A percentile compares a stretch with the other conserved stretches of the same genome.
Conservation (phyloP, 2,329 filamentous ascomycete species). For the Talaromyces sp. region DNA sequence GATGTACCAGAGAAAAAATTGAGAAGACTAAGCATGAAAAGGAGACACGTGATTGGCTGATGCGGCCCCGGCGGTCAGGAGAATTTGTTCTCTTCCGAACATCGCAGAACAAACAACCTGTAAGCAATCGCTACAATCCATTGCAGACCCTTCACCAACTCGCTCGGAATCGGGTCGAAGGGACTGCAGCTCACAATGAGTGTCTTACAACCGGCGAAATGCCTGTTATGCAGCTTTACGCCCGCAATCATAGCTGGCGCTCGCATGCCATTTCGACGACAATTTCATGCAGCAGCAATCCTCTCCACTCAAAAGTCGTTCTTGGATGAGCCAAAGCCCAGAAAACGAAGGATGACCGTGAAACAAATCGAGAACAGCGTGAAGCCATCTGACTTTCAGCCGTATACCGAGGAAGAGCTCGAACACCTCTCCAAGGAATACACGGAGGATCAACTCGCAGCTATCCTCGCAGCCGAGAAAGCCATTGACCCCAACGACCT, state of each 20-base stretch:
- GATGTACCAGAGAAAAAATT: conserved; percentile 3
- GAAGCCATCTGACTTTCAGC: conserved; percentile 42
- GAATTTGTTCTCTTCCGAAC: conserved; percentile 28
- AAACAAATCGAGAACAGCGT: conserved; percentile 29
- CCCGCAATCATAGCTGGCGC: conserved; percentile 39
- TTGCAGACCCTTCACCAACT: conserved; percentile 11
- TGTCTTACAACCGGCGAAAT: conserved; percentile 50
- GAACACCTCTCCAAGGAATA: conserved; percentile 65
- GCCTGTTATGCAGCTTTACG: conserved; percentile 52
- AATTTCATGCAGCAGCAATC: conserved; percentile 49
- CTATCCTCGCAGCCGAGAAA: conserved; percentile 76
- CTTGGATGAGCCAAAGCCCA: conserved; percentile 25
- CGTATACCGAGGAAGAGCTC: conserved; percentile 67
- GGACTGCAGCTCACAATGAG: conserved; percentile 46
- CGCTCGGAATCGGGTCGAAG: conserved; percentile 17
- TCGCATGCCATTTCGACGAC: conserved; percentile 45
- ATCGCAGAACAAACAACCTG: conserved; percentile 11
- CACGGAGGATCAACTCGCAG: conserved; percentile 75
- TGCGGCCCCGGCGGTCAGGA: conserved; percentile 24
- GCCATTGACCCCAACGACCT: conserved; percentile 74
- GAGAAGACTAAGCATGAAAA: conserved; percentile 14
- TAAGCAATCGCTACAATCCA: background rate
- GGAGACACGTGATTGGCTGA: conserved; percentile 15
- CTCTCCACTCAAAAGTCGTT: conserved; percentile 42
- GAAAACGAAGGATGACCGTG: background rate